phyloP scores from a whole-genome alignment of 2,329 filamentous ascomycete species.

The Laburnicola sp. region DNA sequence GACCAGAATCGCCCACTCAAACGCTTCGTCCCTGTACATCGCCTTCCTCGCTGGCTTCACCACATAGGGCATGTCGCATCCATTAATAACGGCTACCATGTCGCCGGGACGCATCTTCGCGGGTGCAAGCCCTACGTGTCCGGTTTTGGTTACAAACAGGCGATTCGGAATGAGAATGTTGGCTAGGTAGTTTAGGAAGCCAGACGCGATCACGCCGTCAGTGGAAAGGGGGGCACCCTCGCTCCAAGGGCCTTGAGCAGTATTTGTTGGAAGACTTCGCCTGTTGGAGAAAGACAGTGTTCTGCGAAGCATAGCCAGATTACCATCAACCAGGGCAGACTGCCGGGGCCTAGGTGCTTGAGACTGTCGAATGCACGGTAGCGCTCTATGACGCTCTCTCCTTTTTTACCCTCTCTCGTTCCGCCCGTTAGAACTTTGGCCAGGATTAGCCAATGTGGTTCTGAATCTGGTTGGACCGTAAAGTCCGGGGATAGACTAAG shows the following conservation, averaged over 20 bases:
- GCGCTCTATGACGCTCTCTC: neutral
- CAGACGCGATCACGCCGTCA: neutral
- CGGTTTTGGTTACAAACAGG: neutral
- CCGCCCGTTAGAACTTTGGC: neutral
- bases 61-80: constrained; percentile 6
- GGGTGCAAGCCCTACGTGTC: neutral
- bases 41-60: neutral
- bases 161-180: constrained; percentile 5
- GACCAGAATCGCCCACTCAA: neutral
- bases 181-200: constrained; percentile 4
- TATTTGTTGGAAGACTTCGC: constrained; percentile 1
- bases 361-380: neutral
- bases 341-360: neutral
- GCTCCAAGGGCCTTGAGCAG: neutral
- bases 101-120: neutral
- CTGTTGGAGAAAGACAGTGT: constrained; percentile 6
- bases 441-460: neutral
- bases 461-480: neutral
- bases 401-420: neutral
- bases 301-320: neutral
- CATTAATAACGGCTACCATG: constrained; percentile 1
- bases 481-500: neutral
- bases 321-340: neutral
- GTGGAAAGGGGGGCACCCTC: neutral
- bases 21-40: neutral